Conservation (phyloP, 192 early-diverging fungal genomes). For the Podila minutissima region DNA sequence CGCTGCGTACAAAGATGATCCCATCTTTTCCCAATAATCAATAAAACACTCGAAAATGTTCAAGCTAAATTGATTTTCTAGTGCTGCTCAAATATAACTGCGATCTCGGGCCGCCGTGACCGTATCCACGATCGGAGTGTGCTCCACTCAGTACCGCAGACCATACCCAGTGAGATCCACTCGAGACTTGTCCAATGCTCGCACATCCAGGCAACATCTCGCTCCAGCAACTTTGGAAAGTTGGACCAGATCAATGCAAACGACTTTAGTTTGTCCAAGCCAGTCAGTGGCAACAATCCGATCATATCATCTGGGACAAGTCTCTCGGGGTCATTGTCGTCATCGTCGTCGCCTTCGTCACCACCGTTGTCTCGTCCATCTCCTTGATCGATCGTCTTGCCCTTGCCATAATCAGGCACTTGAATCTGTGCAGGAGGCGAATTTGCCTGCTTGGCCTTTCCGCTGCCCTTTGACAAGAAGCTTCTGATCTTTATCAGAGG, state of each 20-base stretch:
- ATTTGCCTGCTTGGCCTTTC: neutral
- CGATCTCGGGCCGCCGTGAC: neutral
- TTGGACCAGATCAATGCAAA: slow-evolving; percentile 23
- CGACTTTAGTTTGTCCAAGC: slow-evolving; percentile 5
- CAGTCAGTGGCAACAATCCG: slow-evolving; percentile 16
- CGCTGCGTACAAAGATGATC: slow-evolving; percentile 50
- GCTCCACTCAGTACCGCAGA: slow-evolving; percentile 25
- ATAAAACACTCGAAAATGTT: neutral
- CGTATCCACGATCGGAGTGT: slow-evolving; percentile 13
- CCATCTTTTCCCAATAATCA: slow-evolving; percentile 38
- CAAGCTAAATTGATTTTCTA: no score
- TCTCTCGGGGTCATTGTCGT: neutral
- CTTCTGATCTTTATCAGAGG: no score
- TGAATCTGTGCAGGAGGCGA: neutral
- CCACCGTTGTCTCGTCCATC: neutral
- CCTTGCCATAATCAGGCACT: neutral
- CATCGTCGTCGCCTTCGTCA: neutral
- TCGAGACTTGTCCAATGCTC: slow-evolving; percentile 12
- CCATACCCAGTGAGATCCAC: slow-evolving; percentile 23
- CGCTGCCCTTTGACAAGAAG: neutral
- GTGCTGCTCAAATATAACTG: neutral
- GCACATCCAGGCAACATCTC: slow-evolving; percentile 24
- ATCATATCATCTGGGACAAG: neutral
- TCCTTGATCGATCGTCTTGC: neutral
- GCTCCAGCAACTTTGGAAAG: slow-evolving; percentile 19